Conservation (phyloP, 345 rosid species). For the Populus deltoides region DNA sequence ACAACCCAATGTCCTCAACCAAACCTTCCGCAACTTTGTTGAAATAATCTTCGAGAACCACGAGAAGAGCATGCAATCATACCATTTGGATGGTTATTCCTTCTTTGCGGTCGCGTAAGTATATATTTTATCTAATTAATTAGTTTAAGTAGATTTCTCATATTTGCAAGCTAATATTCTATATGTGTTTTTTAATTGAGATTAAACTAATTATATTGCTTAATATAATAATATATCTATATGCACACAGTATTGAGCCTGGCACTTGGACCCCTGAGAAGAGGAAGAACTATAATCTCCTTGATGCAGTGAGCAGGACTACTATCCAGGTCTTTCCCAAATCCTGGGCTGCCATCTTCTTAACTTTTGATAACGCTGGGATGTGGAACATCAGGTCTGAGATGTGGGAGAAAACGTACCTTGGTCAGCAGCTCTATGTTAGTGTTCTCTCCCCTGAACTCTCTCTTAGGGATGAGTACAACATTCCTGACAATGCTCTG, state of each 20-base stretch:
- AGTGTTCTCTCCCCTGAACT: conserved; percentile 65
- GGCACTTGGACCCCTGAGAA: conserved; percentile 78
- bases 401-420: conserved; percentile 54
- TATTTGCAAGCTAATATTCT: neutral
- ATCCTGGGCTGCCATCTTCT: conserved; percentile 77
- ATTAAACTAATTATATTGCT: neutral
- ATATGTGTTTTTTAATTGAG: too few species aligned
- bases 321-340: conserved; percentile 82
- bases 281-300: conserved; percentile 71
- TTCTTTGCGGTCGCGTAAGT: conserved; percentile 84
- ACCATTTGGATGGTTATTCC: conserved; percentile 63
- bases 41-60: conserved; percentile 79
- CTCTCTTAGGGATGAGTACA: conserved; percentile 82
- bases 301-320: conserved; percentile 83
- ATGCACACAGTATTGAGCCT: conserved; percentile 50
- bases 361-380: conserved; percentile 88
- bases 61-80: conserved; percentile 65
- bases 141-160: too few species aligned
- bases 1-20: conserved; percentile 45
- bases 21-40: conserved; percentile 63
- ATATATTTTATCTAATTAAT: neutral
- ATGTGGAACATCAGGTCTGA: conserved; percentile 95
- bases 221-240: neutral
- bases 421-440: conserved; percentile 70
- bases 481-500: conserved; percentile 54